Conservation (phyloP, 176 grass and related monocot genomes). For the Phoenix roebelenii region DNA sequence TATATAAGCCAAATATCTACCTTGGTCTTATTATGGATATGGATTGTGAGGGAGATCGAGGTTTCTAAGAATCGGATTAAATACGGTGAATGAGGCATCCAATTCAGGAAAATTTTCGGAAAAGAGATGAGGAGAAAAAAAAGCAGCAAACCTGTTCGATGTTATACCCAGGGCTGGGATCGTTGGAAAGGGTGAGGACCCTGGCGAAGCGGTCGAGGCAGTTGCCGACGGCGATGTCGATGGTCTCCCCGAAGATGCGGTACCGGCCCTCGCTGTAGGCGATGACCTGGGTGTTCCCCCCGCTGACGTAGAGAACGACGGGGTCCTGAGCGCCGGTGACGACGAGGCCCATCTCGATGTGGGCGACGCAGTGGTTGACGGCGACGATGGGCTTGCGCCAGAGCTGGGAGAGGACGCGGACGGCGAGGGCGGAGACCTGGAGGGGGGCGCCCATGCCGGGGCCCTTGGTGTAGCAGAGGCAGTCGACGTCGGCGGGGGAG, state of each 20-base stretch:
- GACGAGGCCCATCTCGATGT: constrained; percentile 63
- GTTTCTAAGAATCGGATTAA: no score
- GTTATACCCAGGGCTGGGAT: constrained; percentile 52
- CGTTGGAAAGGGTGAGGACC: constrained; percentile 36
- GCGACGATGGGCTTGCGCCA: constrained; percentile 80
- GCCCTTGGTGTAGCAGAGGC: constrained; percentile 87
- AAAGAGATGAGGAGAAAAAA: no score
- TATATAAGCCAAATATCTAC: no score
- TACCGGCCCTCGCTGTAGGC: constrained; percentile 25
- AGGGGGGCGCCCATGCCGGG: constrained; percentile 90
- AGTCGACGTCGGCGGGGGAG: constrained; percentile 50
- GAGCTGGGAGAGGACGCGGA: constrained; percentile 56
- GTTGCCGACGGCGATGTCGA: constrained; percentile 31
- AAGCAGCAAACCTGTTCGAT: constrained; percentile 27
- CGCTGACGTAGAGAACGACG: constrained; percentile 49
- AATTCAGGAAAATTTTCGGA: no score
- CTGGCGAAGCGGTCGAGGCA: constrained; percentile 71
- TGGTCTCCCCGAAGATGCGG: constrained; percentile 24
- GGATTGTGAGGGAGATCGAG: no score
- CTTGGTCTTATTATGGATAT: no score
- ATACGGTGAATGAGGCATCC: no score
- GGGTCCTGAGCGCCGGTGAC: constrained; percentile 30
- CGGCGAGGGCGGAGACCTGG: constrained; percentile 67
- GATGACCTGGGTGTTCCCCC: constrained; percentile 27
- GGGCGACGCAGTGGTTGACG: constrained; percentile 60